Evolutionary conservation across 2,329 filamentous ascomycete genomes (phyloP), one percentile per base, ranked within the genome.

Genomic region (Beauveria asiatica): DNA sequence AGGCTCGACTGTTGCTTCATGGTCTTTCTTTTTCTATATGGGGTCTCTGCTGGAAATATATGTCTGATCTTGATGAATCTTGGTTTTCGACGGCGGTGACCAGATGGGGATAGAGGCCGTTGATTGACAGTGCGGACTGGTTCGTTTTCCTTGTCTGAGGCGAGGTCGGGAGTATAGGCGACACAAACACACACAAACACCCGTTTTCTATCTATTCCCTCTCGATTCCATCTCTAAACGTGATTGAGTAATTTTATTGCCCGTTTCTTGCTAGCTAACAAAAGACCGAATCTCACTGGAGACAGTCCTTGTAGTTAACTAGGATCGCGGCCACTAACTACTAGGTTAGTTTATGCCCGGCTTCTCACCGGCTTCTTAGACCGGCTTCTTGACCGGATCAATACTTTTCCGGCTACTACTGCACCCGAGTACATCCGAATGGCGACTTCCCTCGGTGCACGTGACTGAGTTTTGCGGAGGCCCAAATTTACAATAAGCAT

Each of bases 401-500:
- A 50, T 17, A 30, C 33, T 57, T 27, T 42, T 44, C 56, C 56
- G 19, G 19, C 25, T n/a, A 9, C 37, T 16, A 3, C 13, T 33
- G 9, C 46, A 50, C 56, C 56, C 56, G 56, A 51, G 9, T 58
- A 42, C 56, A 58, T 58, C 56, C 56, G 56, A 58, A 49, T 17
- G 23, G 46, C 10, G 13, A 23, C 50, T 19, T 42, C 13, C 19
- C 3, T 21, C 9, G 19, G 4, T 19, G 46, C 57, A 60, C 50
- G 57, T 60, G 57, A 60, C 57, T 49, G 9, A 37, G 41, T 9
- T 10, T 21, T 25, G 41, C 21, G 44, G 27, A 48, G 41, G 44
- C 25, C 42, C 55, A 42, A 61, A 58, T 57, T 61, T 57, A 57
- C 55, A 61, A 61, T 61, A 57, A 57, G 44, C 54, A 23, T 3